Percentiles rank a stretch among this genome's conserved stretches.
Evolutionary conservation across 208 protist species (phyloP).

Genomic region (Leishmania arabica): DNA sequence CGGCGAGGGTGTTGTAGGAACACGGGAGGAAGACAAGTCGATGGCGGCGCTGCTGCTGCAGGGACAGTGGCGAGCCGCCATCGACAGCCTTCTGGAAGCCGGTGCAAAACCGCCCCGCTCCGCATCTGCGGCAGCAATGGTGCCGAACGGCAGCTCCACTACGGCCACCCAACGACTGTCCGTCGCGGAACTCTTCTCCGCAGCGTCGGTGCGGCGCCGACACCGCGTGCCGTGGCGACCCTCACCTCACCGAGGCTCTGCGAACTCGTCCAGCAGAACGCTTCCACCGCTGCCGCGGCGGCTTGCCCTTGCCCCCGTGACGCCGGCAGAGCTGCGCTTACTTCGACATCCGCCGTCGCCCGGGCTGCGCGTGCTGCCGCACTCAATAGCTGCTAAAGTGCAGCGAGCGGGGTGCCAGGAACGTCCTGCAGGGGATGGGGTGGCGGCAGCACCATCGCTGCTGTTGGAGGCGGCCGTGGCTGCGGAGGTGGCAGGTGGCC

Average conservation of each 20-base stretch:
- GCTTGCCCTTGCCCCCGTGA: conserved; percentile 9
- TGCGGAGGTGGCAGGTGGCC: conserved; percentile 6
- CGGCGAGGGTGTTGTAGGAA: not conserved
- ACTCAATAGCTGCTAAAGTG: not conserved
- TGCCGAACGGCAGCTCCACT: not conserved
- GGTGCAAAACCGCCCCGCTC: too few relatives aligned
- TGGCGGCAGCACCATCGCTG: not conserved
- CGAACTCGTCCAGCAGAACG: not conserved
- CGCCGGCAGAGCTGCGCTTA: conserved; percentile 19
- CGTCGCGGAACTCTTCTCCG: conserved; percentile 6
- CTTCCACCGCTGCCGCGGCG: conserved; percentile 11
- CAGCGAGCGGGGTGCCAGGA: not conserved
- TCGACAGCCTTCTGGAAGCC: not conserved
- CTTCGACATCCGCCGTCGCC: conserved; percentile 20
- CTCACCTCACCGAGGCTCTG: not conserved
- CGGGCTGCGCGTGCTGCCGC: conserved; percentile 5
- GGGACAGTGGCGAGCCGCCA: conserved; percentile 6
- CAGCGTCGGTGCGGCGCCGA: conserved; percentile 10
- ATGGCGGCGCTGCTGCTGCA: conserved; percentile 12
- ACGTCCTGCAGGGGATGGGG: not conserved
- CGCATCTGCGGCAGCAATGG: not conserved
- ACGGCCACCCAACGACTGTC: not conserved
- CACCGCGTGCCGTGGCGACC: conserved; percentile 2
- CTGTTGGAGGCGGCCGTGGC: not conserved
- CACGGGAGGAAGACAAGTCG: conserved; percentile 5